These are phyloP conservation scores for Rhodotorula mucilaginosa DNA, from an alignment of 1,284 basidiomycete species.

Conservation along the genomic window DNA sequence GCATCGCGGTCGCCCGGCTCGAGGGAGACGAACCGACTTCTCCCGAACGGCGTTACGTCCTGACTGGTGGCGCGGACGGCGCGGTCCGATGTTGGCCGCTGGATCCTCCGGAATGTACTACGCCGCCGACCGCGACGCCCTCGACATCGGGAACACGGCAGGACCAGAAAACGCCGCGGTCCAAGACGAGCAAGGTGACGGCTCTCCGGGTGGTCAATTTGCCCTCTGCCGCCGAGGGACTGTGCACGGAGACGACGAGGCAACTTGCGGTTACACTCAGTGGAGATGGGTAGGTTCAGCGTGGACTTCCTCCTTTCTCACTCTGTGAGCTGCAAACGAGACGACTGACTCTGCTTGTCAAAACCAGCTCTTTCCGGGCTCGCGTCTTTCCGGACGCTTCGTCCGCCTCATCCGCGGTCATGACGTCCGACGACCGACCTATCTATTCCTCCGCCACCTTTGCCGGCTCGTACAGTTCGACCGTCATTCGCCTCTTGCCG, in stretches of 20 bases:
- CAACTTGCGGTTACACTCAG: too few species aligned
- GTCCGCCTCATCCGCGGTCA: neutral
- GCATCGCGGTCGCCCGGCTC: neutral
- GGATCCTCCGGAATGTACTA: neutral
- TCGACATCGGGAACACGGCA: too few species aligned
- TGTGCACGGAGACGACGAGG: too few species aligned
- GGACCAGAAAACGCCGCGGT: too few species aligned
- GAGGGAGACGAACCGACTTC: neutral
- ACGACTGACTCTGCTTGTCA: too few species aligned
- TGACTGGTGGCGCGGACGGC: slow-evolving; percentile 30
- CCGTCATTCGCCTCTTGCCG: neutral
- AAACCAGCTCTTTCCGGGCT: too few species aligned
- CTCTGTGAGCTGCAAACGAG: too few species aligned
- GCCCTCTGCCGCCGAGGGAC: too few species aligned
- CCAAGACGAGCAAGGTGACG: too few species aligned
- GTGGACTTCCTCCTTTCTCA: too few species aligned
- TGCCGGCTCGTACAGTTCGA: neutral
- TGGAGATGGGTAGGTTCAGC: too few species aligned
- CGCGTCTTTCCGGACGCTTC: neutral
- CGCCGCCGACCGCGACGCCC: neutral
- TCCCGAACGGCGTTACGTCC: neutral
- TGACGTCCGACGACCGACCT: neutral
- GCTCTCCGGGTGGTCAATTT: too few species aligned
- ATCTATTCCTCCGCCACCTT: neutral
- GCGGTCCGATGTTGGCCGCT: slow-evolving; percentile 15